Evolutionary conservation across 768 basidiomycete species (phyloP).

Genomic region (Kwoniella sp.): DNA sequence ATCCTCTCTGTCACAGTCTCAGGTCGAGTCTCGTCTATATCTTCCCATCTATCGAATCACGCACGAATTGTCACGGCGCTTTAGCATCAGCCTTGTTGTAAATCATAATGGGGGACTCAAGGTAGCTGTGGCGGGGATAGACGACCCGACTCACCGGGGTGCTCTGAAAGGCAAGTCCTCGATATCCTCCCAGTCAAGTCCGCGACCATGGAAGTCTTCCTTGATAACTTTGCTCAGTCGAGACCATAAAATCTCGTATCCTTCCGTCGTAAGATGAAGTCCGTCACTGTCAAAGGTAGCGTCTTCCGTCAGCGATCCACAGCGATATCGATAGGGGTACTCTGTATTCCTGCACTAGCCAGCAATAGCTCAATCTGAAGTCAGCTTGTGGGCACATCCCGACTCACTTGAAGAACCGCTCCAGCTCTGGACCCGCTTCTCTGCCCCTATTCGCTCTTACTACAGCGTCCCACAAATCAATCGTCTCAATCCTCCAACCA

Average conservation of each 20-base stretch:
- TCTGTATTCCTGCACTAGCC: too few species aligned
- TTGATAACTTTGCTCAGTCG: constrained; percentile 26
- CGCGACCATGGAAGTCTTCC: constrained; percentile 36
- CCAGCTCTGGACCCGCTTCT: not conserved
- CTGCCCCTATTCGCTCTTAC: not conserved
- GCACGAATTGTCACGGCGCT: not conserved
- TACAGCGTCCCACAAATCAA: constrained; percentile 36
- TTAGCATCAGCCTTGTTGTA: not conserved
- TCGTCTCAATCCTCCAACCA: constrained; percentile 28
- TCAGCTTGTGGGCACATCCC: too few species aligned
- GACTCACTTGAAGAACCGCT: constrained; percentile 1
- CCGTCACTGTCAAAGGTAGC: constrained; percentile 63
- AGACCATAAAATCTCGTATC: constrained; percentile 68
- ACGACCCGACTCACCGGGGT: constrained; percentile 33
- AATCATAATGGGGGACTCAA: too few species aligned
- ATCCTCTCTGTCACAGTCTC: constrained; percentile 23
- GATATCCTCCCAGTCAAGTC: constrained; percentile 42
- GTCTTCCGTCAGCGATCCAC: not conserved
- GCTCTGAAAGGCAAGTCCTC: constrained; percentile 33
- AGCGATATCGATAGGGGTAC: not conserved
- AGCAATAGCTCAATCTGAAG: not conserved
- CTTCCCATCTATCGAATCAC: not conserved
- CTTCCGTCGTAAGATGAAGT: constrained; percentile 71
- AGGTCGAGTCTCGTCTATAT: constrained; percentile 14
- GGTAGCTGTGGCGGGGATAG: too few species aligned